Percentiles rank a stretch among this genome's conserved stretches.
phyloP scores from a whole-genome alignment of 768 basidiomycete genomes.

The Coprinopsis strossmayeri region DNA sequence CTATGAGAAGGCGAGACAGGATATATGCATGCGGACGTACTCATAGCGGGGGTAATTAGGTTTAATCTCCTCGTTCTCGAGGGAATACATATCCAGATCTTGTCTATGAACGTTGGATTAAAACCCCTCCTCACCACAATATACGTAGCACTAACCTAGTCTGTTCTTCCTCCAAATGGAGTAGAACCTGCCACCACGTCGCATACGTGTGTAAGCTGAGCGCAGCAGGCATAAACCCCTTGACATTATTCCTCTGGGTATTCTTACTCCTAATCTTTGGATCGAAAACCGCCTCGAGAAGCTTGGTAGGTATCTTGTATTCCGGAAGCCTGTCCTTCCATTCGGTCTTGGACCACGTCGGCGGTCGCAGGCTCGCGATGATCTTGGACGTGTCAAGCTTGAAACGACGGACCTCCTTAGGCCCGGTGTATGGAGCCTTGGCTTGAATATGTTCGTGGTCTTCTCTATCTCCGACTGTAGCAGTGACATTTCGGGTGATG shows the following conservation, averaged over 20 bases:
- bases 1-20: too few relatives aligned
- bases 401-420: constrained; percentile 18
- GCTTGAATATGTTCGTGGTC: constrained; percentile 45
- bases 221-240: constrained; percentile 27
- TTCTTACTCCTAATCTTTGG: constrained; percentile 11
- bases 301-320: constrained; percentile 24
- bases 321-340: constrained; percentile 28
- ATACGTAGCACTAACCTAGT: constrained; percentile 28
- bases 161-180: constrained; percentile 46
- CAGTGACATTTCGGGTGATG: constrained; percentile 39
- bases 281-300: constrained; percentile 25
- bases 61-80: constrained; percentile 28
- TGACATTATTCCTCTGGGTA: constrained; percentile 17
- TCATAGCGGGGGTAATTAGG: constrained; percentile 35
- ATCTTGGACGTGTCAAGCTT: constrained; percentile 21
- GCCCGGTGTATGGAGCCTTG: constrained; percentile 33
- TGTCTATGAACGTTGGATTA: constrained; percentile 24
- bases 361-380: constrained; percentile 29
- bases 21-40: too few relatives aligned
- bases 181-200: constrained; percentile 35
- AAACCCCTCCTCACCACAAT: too few relatives aligned
- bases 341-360: constrained; percentile 29
- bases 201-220: constrained; percentile 35
- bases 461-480: constrained; percentile 40
- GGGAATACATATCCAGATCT: constrained; percentile 31